Conservation (phyloP, 345 rosid genomes). For the Aquilaria malaccensis region DNA sequence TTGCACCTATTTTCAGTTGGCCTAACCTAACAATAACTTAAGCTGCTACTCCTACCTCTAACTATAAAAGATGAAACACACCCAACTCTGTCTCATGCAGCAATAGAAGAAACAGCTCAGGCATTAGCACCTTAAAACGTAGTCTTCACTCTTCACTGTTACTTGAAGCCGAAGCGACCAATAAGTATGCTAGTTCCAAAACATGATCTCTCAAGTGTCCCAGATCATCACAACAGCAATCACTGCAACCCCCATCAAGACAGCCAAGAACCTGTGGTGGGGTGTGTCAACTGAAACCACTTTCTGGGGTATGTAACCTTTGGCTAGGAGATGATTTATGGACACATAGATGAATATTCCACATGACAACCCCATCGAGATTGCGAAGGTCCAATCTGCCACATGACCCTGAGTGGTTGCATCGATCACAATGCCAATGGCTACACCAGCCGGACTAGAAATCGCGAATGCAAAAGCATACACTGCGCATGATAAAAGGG, state of each 20-base stretch:
- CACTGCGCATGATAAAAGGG: conserved; percentile 38
- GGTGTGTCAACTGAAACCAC: conserved; percentile 34
- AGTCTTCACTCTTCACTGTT: too few species aligned
- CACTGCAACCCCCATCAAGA: conserved; percentile 47
- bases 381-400: conserved; percentile 70
- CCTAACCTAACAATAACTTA: too few species aligned
- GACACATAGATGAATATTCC: conserved; percentile 74
- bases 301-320: conserved; percentile 42
- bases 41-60: too few species aligned
- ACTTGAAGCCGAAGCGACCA: too few species aligned
- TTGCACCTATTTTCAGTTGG: too few species aligned
- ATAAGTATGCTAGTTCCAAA: not conserved
- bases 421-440: conserved; percentile 63
- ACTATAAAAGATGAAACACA: too few species aligned
- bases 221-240: conserved; percentile 70
- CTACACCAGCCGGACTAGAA: conserved; percentile 71
- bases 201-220: conserved; percentile 33
- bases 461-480: conserved; percentile 76
- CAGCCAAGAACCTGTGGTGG: conserved; percentile 44
- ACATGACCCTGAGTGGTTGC: conserved; percentile 66
- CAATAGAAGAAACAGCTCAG: too few species aligned
- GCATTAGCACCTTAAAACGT: too few species aligned
- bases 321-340: conserved; percentile 57
- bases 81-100: too few species aligned
- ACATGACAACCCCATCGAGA: conserved; percentile 75